Percentiles rank a stretch among this genome's conserved stretches.
Conservation (phyloP, 164 flowering plant genomes). For the Akebia trifoliata region DNA sequence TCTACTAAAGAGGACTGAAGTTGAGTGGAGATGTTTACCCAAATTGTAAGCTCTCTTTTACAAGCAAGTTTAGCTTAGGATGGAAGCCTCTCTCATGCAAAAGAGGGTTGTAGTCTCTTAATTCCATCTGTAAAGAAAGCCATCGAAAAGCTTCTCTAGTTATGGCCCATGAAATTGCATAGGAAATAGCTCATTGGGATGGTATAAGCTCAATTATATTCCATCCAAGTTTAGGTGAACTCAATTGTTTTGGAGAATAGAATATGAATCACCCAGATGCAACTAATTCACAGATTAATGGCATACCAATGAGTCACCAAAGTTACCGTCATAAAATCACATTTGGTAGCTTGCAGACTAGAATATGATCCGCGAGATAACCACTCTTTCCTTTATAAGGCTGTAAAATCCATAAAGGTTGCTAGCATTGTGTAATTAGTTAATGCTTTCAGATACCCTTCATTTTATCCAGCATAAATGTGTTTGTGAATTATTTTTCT, state of each 20-base stretch:
- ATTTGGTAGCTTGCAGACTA: constrained; percentile 5
- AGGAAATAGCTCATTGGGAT: background rate
- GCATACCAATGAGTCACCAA: background rate
- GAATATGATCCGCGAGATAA: background rate
- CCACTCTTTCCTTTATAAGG: background rate
- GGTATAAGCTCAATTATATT: background rate
- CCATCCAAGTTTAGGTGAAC: background rate
- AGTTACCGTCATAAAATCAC: background rate
- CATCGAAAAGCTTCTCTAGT: constrained; percentile 5
- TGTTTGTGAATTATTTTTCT: background rate
- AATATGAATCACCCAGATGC: background rate
- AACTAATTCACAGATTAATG: background rate
- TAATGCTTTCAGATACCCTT: background rate
- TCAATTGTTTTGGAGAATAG: background rate
- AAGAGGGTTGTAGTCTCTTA: constrained; percentile 69
- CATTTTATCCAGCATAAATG: background rate
- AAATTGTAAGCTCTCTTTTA: constrained; percentile 64
- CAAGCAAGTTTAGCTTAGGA: constrained; percentile 58
- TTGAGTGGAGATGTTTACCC: constrained; percentile 38
- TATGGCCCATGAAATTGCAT: background rate
- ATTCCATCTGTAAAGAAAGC: constrained; percentile 44
- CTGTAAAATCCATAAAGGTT: background rate
- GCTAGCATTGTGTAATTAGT: background rate
- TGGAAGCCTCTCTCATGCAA: constrained; percentile 75
- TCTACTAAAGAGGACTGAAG: background rate